A percentile compares a stretch with the other conserved stretches of the same genome.
Conservation (phyloP, 75 land plant species). For the Cupressus sempervirens region DNA sequence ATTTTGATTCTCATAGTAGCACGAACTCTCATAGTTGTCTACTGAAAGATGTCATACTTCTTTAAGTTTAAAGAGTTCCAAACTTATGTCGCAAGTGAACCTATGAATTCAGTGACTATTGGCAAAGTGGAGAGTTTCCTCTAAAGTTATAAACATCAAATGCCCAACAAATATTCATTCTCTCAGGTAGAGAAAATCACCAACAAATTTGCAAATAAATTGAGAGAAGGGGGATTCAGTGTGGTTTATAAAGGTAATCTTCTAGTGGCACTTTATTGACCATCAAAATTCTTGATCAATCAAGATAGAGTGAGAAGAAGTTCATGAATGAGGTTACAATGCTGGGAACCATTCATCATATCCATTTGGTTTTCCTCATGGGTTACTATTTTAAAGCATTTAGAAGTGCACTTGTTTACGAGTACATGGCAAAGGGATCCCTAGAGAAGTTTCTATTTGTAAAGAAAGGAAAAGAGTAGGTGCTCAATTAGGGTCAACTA, state of each 20-base stretch:
- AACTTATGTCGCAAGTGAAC: neutral
- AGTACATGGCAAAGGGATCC: too few species aligned
- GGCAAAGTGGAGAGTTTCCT: neutral
- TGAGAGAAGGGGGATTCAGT: slow-evolving; percentile 33
- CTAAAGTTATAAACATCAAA: neutral
- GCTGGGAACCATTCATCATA: slow-evolving; percentile 30
- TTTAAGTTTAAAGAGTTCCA: neutral
- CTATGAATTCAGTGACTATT: neutral
- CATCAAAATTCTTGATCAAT: slow-evolving; percentile 21
- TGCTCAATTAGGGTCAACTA: too few species aligned
- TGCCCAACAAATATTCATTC: slow-evolving; percentile 11
- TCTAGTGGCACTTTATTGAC: slow-evolving; percentile 9
- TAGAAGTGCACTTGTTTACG: slow-evolving; percentile 13
- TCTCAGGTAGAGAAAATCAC: slow-evolving; percentile 21
- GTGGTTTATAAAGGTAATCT: slow-evolving; percentile 31
- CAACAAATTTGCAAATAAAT: slow-evolving; percentile 3
- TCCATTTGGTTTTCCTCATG: slow-evolving; percentile 26
- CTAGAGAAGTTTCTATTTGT: too few species aligned
- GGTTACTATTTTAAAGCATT: slow-evolving; percentile 21
- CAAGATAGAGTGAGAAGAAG: slow-evolving; percentile 11
- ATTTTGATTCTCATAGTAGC: neutral
- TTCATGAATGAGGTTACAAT: slow-evolving; percentile 30
- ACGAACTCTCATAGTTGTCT: neutral
- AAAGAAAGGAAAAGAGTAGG: too few species aligned
- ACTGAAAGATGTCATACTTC: neutral